Evolutionary conservation across 768 basidiomycete genomes (phyloP), one percentile per base, ranked within the genome.

Genomic region (Pleurotus sapidus): DNA sequence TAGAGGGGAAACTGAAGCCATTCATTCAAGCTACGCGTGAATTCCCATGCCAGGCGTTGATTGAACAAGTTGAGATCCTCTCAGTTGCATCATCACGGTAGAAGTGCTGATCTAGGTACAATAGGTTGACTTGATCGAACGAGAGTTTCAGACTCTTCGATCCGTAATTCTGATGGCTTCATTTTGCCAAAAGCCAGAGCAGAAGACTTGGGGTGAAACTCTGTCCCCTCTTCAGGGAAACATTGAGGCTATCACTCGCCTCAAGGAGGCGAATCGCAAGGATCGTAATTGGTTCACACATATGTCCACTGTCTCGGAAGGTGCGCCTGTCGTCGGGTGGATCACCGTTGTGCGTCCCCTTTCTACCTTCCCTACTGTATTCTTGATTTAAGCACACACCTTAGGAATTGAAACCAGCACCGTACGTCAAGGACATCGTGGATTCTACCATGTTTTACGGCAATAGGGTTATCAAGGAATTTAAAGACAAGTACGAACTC

Each of bases 391-490:
- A 38, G 20, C 25, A 39, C 14, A 12, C 23, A 49, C 17, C 27
- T 34, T 43, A 82, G 78, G 77, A 92, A 75, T 81, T 85, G 5
- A 93, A 91, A 67, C 96, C 96, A 1, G 91, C 80, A 4, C 83
- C 89, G 23, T 88, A 81, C 61, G 77, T 98, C n/a, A 76, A 71
- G 15, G 92, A 95, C 49, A 82, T 89, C 70, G 95, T 91, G 71
- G 94, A 98, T 23, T 84, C 91, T 3, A 83, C 88, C 9, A 80
- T 84, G 66, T 99, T 93, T 74, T 98, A 93, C 69, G 87, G 87
- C 1, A 93, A 97, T 71, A 85, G 87, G 58, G 82, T 98, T 46
- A 87, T 94, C 72, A 93, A 94, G 71, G 93, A 95, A 61, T 93
- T 82, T 79, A 98, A 93, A 70, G 91, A 93, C 5, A 93, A 92